phyloP scores from a whole-genome alignment of 805 yeast genomes.

The Pichia scutulata region DNA sequence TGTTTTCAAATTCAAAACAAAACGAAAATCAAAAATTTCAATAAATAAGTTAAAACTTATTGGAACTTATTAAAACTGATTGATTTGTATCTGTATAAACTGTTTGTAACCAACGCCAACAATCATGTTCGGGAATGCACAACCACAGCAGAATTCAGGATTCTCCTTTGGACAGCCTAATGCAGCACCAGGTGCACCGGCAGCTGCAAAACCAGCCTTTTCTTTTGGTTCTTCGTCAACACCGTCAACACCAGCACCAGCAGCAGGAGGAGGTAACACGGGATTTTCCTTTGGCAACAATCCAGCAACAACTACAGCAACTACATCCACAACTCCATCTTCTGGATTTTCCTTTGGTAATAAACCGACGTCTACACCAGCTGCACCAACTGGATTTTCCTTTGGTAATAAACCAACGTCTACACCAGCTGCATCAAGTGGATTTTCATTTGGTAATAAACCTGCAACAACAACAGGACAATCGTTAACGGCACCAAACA shows the following conservation, averaged over 20 bases:
- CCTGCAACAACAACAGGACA: conserved; percentile 9
- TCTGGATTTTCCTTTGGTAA: conserved; percentile 10
- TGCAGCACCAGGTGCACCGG: not conserved
- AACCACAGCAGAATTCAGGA: conserved; percentile 6
- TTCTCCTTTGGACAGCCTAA: conserved; percentile 12
- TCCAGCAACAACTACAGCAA: conserved; percentile 11
- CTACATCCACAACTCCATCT: conserved; percentile 1
- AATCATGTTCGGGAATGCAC: conserved; percentile 5
- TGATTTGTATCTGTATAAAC: not conserved
- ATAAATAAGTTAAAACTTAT: too few species aligned
- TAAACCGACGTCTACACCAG: conserved; percentile 2
- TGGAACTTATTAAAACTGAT: too few species aligned
- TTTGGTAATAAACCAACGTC: conserved; percentile 9
- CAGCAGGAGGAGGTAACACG: not conserved
- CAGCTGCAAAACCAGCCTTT: conserved; percentile 7
- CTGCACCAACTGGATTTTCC: conserved; percentile 1
- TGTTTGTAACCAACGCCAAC: not conserved
- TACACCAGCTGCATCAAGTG: conserved; percentile 5
- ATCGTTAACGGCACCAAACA: conserved; percentile 7
- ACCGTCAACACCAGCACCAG: conserved; percentile 1
- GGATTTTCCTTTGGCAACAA: conserved; percentile 9
- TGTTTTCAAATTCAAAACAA: not conserved
- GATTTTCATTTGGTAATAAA: conserved; percentile 5
- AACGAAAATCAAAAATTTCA: not conserved
- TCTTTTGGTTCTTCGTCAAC: conserved; percentile 8